A percentile compares a stretch with the other conserved stretches of the same genome.
phyloP scores from a whole-genome alignment of 139 green algal genomes.

The Chlamydomonas eustigma region DNA sequence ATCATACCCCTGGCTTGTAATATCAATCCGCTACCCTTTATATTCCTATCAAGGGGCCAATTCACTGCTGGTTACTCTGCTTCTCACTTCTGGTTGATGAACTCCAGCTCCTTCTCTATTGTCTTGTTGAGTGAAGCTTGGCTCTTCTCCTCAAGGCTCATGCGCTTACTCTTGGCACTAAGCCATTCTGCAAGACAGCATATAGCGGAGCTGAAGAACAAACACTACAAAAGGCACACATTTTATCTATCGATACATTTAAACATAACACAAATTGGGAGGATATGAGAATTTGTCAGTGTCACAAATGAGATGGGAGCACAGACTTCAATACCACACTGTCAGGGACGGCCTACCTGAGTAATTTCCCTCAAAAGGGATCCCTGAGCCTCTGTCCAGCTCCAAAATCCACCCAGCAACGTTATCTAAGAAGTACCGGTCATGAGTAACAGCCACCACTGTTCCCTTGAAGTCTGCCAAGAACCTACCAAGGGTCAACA shows the following conservation, averaged over 20 bases:
- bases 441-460: constrained; percentile 73
- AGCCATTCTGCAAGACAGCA: constrained; percentile 5
- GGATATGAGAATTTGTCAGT: too few relatives aligned
- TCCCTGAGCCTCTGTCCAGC: constrained; percentile 67
- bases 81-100: constrained; percentile 31
- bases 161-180: constrained; percentile 53
- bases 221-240: too few relatives aligned
- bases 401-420: constrained; percentile 79
- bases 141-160: constrained; percentile 44
- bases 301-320: too few relatives aligned
- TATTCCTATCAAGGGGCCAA: too few relatives aligned
- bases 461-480: constrained; percentile 63
- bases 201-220: too few relatives aligned
- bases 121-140: constrained; percentile 44
- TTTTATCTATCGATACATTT: too few relatives aligned
- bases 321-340: too few relatives aligned
- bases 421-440: constrained; percentile 72
- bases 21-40: too few relatives aligned
- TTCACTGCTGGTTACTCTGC: too few relatives aligned
- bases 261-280: too few relatives aligned
- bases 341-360: constrained; percentile 32
- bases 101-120: constrained; percentile 67
- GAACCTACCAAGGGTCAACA: constrained; percentile 21
- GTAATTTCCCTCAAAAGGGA: constrained; percentile 87
- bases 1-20: too few relatives aligned